phyloP scores from a whole-genome alignment of 1,139 yeast species.

The Pichia sp. region DNA sequence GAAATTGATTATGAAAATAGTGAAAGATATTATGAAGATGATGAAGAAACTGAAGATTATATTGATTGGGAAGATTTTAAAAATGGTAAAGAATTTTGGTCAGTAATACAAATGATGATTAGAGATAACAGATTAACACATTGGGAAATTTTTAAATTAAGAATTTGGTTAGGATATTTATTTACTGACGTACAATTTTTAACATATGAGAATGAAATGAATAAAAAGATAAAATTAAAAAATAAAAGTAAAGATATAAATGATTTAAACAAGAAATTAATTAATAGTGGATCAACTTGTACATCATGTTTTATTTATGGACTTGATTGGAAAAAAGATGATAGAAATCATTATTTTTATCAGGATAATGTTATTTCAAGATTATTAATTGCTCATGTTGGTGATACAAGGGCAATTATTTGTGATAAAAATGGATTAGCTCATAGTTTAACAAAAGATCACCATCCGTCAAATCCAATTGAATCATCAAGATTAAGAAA shows the following conservation, averaged over 20 bases:
- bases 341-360: conserved; percentile 51
- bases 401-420: conserved; percentile 85
- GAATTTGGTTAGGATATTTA: conserved; percentile 26
- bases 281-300: conserved; percentile 72
- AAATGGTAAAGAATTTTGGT: conserved; percentile 19
- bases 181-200: conserved; percentile 29
- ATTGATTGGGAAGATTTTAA: conserved; percentile 12
- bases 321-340: conserved; percentile 32
- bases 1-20: too few species aligned
- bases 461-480: conserved; percentile 80
- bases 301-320: conserved; percentile 71
- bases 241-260: conserved; percentile 1
- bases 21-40: conserved; percentile 1
- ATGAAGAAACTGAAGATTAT: conserved; percentile 1
- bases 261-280: conserved; percentile 10
- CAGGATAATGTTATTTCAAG: conserved; percentile 63
- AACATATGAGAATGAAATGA: conserved; percentile 23
- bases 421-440: conserved; percentile 76
- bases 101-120: conserved; percentile 14
- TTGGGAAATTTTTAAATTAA: conserved; percentile 27
- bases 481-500: conserved; percentile 69
- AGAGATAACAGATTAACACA: conserved; percentile 17
- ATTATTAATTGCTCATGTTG: conserved; percentile 83
- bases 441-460: conserved; percentile 69
- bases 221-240: conserved; percentile 14